Evolutionary conservation across 805 yeast species (phyloP), one percentile per base, ranked within the genome.

Genomic region (Metschnikowia cerradonensis): DNA sequence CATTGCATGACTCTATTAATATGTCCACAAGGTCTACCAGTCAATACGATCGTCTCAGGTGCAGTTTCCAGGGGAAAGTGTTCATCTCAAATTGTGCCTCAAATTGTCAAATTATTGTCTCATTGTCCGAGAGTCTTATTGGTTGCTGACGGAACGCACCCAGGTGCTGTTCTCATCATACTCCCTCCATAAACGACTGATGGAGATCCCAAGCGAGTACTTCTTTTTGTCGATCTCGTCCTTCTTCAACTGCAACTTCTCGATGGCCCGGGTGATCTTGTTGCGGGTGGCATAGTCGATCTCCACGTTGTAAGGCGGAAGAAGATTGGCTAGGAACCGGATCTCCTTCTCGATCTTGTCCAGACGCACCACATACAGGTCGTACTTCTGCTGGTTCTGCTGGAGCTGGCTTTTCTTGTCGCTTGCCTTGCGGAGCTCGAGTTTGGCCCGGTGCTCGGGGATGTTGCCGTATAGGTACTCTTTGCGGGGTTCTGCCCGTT

Each of bases 231-330:
- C 71, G 38, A 72, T 54, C 52, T 73, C 77, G 55, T 73, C 78
- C 49, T 66, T 68, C 54, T 70, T 72, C 65, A 61, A 65, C 19
- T 60, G 56, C 52, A 73, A 63, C 56, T 71, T 72, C 33, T 69
- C 73, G 30, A 73, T 70, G 17, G 77, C 77, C 43, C 64, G 65
- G 20, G 63, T 65, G 41, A 73, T 72, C 58, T 73, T 73, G 32
- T 59, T 60, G 45, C 77, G 60, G 10, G 77, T 72, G 17, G 66
- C 65, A 47, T 73, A 73, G 54, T 73, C 77, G 14, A 73, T 59
- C 51, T 73, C 77, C 23, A 72, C 76, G 49, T 72, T 72, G 55
- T 64, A 70, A 1, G 78, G 78, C 2, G 78, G 78, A 38, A 73
- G 68, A 35, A 73, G 63, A 39, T 66, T 67, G 19, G 64, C 54